Percentiles rank a stretch among this genome's conserved stretches.
These are phyloP conservation scores for Xylaria hypoxylon DNA, from an alignment of 2,329 filamentous ascomycete genomes.

Conservation along the genomic window DNA sequence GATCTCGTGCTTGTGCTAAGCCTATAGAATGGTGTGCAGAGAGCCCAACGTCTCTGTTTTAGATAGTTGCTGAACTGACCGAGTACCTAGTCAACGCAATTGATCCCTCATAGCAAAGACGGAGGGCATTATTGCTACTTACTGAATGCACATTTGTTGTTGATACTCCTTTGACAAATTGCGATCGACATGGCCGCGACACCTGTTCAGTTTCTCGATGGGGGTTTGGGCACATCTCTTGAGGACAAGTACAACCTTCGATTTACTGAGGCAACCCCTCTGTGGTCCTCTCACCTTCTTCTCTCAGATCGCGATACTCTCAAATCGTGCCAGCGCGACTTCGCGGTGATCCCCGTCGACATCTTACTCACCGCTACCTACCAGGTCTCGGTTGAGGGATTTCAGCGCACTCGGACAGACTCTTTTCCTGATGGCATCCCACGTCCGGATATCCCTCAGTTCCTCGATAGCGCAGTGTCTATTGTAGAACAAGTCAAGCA, in stretches of 20 bases:
- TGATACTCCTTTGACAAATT: not conserved
- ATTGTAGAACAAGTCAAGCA: constrained; percentile 55
- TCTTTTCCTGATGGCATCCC: constrained; percentile 59
- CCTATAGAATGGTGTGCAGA: too few species aligned
- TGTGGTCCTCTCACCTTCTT: constrained; percentile 77
- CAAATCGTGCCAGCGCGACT: constrained; percentile 66
- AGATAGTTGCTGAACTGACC: not conserved
- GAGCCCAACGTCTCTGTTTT: too few species aligned
- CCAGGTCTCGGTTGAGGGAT: constrained; percentile 69
- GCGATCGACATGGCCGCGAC: constrained; percentile 30
- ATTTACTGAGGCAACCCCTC: constrained; percentile 65
- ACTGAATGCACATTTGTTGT: not conserved
- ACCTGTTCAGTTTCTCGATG: constrained; percentile 68
- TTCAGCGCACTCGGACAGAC: constrained; percentile 60
- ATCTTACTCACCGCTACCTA: constrained; percentile 76
- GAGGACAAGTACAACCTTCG: constrained; percentile 65
- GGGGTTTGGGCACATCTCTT: constrained; percentile 75
- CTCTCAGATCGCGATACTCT: constrained; percentile 64
- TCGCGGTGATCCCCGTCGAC: constrained; percentile 68
- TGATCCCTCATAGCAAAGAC: not conserved
- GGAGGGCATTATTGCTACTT: not conserved
- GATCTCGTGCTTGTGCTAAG: too few species aligned
- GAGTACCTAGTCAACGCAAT: not conserved
- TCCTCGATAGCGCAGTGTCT: constrained; percentile 58
- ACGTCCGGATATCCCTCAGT: constrained; percentile 54